These are phyloP conservation scores for Phytopythium chamaehyphon DNA, from an alignment of 352 stramenopile genomes.

Conservation along the genomic window DNA sequence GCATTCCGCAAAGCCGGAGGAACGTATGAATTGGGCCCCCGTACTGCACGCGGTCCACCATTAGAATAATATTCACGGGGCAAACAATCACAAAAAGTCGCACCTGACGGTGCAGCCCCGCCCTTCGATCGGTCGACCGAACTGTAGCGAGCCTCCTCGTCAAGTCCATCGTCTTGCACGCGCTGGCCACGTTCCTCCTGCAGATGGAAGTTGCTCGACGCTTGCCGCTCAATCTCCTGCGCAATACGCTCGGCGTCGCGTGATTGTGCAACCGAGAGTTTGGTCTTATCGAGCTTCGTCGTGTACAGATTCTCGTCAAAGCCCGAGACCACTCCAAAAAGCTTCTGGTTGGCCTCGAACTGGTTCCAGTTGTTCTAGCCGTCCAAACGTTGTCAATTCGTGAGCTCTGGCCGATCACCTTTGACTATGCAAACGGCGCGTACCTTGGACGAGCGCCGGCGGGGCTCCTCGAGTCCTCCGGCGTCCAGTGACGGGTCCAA, in stretches of 20 bases:
- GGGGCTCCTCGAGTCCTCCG: slow-evolving; percentile 59
- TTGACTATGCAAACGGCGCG: not conserved
- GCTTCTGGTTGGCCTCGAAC: slow-evolving; percentile 95
- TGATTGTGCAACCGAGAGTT: slow-evolving; percentile 87
- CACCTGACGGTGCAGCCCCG: slow-evolving; percentile 2
- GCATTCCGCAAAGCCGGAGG: slow-evolving; percentile 59
- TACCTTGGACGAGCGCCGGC: slow-evolving; percentile 41
- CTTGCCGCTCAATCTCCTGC: slow-evolving; percentile 92
- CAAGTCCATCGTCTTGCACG: slow-evolving; percentile 71
- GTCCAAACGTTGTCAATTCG: not conserved
- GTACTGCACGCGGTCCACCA: not conserved
- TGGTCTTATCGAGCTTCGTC: slow-evolving; percentile 93
- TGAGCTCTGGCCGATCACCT: not conserved
- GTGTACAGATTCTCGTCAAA: slow-evolving; percentile 99
- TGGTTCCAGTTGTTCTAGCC: slow-evolving; percentile 90
- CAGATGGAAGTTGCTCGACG: slow-evolving; percentile 92
- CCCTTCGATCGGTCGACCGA: slow-evolving; percentile 79
- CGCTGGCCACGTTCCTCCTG: slow-evolving; percentile 92
- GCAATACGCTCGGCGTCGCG: slow-evolving; percentile 91
- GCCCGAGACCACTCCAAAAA: slow-evolving; percentile 94
- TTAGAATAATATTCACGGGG: slow-evolving; percentile 2
- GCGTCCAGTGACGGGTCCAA: slow-evolving; percentile 77
- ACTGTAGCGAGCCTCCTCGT: slow-evolving; percentile 96
- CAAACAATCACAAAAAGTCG: not conserved
- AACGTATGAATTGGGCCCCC: slow-evolving; percentile 51